Percentiles rank a stretch among this genome's conserved stretches.
Evolutionary conservation across 228 moss, liverwort and hornwort genomes (phyloP).

Genomic region (Sphagnum fallax): DNA sequence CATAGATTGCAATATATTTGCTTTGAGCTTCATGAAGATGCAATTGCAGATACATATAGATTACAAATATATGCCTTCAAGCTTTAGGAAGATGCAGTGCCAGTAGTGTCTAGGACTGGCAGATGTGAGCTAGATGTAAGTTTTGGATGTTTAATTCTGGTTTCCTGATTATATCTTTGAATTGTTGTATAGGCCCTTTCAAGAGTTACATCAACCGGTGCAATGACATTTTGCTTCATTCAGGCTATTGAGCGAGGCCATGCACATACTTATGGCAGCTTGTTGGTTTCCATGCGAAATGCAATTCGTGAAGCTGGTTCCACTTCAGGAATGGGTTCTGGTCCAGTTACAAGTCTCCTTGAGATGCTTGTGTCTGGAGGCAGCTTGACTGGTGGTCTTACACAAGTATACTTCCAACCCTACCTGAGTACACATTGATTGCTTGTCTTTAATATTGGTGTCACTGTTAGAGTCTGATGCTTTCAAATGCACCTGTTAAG

Average conservation of each 20-base stretch:
- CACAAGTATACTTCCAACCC: conserved; percentile 49
- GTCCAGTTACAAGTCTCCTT: conserved; percentile 55
- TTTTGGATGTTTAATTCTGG: no score
- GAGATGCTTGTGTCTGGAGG: conserved; percentile 78
- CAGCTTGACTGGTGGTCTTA: conserved; percentile 61
- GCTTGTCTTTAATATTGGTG: not conserved
- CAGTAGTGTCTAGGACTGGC: no score
- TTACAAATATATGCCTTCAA: no score
- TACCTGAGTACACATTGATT: not conserved
- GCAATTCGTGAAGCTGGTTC: conserved; percentile 58
- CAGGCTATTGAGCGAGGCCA: conserved; percentile 83
- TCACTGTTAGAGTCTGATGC: not conserved
- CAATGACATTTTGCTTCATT: conserved; percentile 99
- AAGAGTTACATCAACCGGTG: conserved; percentile 77
- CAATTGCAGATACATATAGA: no score
- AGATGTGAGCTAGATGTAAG: no score
- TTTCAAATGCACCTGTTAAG: not conserved
- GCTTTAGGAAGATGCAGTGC: no score
- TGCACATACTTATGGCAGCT: conserved; percentile 64
- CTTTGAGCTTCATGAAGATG: no score
- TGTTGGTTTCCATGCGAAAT: conserved; percentile 75
- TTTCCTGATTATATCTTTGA: not conserved
- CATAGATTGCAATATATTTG: no score
- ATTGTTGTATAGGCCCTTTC: conserved; percentile 45
- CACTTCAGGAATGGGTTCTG: conserved; percentile 43